Conservation (phyloP, 1,284 basidiomycete genomes). For the Stygiomarasmius scandens region DNA sequence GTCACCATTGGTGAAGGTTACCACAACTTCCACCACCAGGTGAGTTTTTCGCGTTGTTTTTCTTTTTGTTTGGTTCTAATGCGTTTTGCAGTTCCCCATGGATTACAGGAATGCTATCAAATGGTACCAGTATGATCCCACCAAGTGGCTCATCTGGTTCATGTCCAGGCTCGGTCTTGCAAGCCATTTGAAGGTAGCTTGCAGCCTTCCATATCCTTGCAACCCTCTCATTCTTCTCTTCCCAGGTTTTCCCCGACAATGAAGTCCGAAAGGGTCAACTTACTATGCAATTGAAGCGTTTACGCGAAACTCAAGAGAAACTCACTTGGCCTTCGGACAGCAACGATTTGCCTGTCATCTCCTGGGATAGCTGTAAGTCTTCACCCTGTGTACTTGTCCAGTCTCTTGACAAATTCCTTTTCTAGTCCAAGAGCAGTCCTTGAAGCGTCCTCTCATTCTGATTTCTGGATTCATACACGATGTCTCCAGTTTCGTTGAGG, state of each 20-base stretch:
- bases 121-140: conserved; percentile 91
- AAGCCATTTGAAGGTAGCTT: conserved; percentile 74
- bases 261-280: conserved; percentile 91
- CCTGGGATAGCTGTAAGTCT: conserved; percentile 81
- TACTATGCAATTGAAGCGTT: conserved; percentile 89
- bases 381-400: neutral
- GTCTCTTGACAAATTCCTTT: conserved; percentile 15
- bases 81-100: conserved; percentile 74
- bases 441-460: conserved; percentile 78
- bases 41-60: neutral
- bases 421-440: conserved; percentile 74
- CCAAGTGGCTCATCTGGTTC: conserved; percentile 89
- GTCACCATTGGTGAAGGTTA: conserved; percentile 92
- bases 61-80: neutral
- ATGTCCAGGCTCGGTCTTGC: conserved; percentile 74
- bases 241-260: conserved; percentile 83
- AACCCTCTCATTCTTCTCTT: neutral
- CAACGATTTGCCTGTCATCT: conserved; percentile 79
- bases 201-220: neutral
- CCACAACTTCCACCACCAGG: conserved; percentile 92
- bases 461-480: conserved; percentile 93
- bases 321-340: conserved; percentile 81
- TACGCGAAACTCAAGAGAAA: conserved; percentile 70
- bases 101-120: conserved; percentile 93
- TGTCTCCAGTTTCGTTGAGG: conserved; percentile 82